Evolutionary conservation across 2,329 filamentous ascomycete genomes (phyloP), one percentile per base, ranked within the genome.

Genomic region (Ceratocystis eucalypticola): DNA sequence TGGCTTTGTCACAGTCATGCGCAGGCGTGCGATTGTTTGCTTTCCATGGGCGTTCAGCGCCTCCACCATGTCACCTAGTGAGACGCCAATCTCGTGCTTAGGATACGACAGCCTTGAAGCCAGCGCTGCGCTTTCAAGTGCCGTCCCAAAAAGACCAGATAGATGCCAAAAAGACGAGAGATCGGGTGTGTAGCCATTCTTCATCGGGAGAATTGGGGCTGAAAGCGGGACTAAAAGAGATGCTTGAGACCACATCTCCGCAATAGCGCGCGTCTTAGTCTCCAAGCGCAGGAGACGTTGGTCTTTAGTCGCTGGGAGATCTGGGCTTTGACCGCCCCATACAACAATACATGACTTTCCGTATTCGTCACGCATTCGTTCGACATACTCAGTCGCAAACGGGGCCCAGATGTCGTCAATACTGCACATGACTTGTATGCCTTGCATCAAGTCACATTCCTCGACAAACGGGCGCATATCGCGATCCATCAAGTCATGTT

Each of bases 361-460:
- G 74, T 92, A 93, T 74, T 99, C 94, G 73, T 99, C 94, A 69
- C 89, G 80, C 67, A 99, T 76, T 37, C 86, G 81, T 73, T 97
- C 87, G 30, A 91, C 74, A 73, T 92, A 93, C 67, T 82, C 80
- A 2, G 85, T 78, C 5, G 86, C 82, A 73, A 93, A 93, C 0
- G 89, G 88, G 69, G 86, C 88, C 89, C 89, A 94, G 12, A 87
- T 88, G 75, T 92, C 88, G 72, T 93, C 89, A 5, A 86, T 76
- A 3, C 83, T 82, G 1, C 86, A 80, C 68, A 92, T 82, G 10
- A 92, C 74, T 74, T 97, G 93, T 20, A 99, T 79, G 0, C 88
- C 93, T 75, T 96, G 92, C 77, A 97, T 81, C 66, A 91, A 86
- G 74, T 99, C 94, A 70, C 91, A 94, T 76, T 97, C 94, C 76